Evolutionary conservation across 331 rosid species (phyloP), one percentile per base, ranked within the genome.

Genomic region (Pyrus hybrid): DNA sequence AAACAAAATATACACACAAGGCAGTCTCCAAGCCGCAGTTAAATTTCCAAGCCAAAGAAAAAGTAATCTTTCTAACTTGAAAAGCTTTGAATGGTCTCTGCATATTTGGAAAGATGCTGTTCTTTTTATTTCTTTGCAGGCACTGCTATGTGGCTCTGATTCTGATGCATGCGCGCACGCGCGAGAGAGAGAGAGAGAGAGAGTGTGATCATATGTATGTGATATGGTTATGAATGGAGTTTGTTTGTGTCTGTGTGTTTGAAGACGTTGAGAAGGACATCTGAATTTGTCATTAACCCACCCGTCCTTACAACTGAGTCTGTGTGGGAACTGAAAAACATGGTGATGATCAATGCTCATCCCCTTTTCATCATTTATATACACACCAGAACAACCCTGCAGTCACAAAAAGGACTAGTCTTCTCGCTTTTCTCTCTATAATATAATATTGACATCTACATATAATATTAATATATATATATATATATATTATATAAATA

Each of bases 281-380:
- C 76, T 88, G 98, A 82, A 74, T 79, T 86, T 86, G 89, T 84
- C 91, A 88, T 92, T 87, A 85, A 84, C 33, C 35, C 73, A 32
- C 84, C 72, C 80, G 79, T 77, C 76, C 14, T 83, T 80, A 79
- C 87, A 63, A 51, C 21, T 7, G 57, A 51, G 10, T 49, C n/a
- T 49, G 10, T 51, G 74, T 86, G 22, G 99, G 96, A 97, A 90
- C 99, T 90, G 99, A 94, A 94, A 90, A 92, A 75, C 93, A 92
- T 90, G 98, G 70, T 13, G 77, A 8, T 22, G 57, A 51, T 51
- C 57, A 51, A 51, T 17, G 57, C 57, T 51, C 21, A 17, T 17
- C 9, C 43, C 79, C 86, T 81, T 86, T 87, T 81, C 63, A 80
- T 88, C 86, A 90, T 86, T 88, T 88, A 87, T 81, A 76, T 76